Evolutionary conservation across 2,329 filamentous ascomycete genomes (phyloP), one percentile per base, ranked within the genome.

Genomic region (Leptodontidium sp.): DNA sequence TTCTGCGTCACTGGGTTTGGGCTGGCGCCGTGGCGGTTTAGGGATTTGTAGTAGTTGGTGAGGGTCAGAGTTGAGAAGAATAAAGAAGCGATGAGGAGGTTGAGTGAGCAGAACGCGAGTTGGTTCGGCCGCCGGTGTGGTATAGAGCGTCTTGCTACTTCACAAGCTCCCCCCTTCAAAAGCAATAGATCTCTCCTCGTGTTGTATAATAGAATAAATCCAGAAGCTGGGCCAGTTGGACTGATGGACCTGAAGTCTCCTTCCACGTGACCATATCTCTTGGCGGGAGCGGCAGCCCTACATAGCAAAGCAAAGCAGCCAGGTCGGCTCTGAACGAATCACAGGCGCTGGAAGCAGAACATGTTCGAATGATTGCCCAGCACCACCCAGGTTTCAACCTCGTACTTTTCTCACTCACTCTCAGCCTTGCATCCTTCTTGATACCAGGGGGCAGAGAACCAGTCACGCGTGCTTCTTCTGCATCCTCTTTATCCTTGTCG

Each of bases 41-140:
- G 93, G 38, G 93, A 97, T 77, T 80, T 93, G 14, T 96, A 90
- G 78, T 93, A 87, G 77, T 83, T 93, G 53, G 79, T 91, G 61
- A 83, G 85, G 74, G 94, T 85, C 80, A 85, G 92, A 43, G 52
- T 90, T 0, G 73, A 65, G 32, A 80, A 84, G 64, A 79, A 87
- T 65, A 75, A 84, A 21, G 78, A 84, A 40, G 89, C 85, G 2
- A 83, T 94, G 47, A 85, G 90, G 43, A 84, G 85, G 29, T 84
- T 96, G 3, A 91, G 90, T 1, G 91, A 89, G 5, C 89, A 94
- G 68, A 89, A 96, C 77, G 83, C 86, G 58, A 82, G 84, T 67
- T 96, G 93, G 93, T 91, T 73, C 86, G 93, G 29, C 84, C 94
- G 1, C 83, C 85, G 0, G 89, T 87, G 15, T 92, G 90, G 2